Base-by-base conservation (phyloP, 371 early-diverging fungal species). In the Actinomortierella ambigua region DNA sequence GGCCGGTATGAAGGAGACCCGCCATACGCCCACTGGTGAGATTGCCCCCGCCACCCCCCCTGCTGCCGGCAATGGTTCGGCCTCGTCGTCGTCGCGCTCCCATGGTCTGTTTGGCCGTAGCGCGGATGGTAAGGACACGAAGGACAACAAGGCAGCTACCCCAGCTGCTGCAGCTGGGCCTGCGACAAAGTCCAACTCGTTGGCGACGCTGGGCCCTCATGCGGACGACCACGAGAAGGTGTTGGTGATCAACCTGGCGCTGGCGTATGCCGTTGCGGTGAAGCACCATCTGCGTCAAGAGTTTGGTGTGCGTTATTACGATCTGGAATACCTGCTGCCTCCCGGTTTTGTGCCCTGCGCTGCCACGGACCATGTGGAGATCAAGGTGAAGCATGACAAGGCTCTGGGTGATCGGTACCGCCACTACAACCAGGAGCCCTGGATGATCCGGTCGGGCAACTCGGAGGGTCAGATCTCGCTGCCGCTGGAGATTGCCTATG, bases 221-320 rank as follows among this genome's bases (percentile, higher is more conserved):
- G 34, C 50, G 0, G 59, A 78, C 26, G 85, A 87, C 42, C 76
- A 79, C 59, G 89, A 88, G 56, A 92, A 90, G 73, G 75, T 81
- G 64, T 78, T 84, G 17, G 85, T 86, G 55, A 85, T 92, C 80
- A 85, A 88, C 54, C 69, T 93, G 17, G 59, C 91, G 22, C 51
- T 91, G 18, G 93, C 92, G 2, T 92, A 81, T 64, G 85, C 85
- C 1, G 77, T 85, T 15, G 67, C 91, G 6, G 79, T 82, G 49
- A 92, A 92, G 69, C 90, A 92, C 68, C 86, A 93, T 65, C 54
- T 93, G 7, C 82, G 94, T 27, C 69, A 75, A 41, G 93, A 94
- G 61, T 77, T 76, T 29, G 90, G 90, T 11, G 60, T 77, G 57
- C 79, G 82, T 49, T 85, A 84, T 48, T 78, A 65, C 41, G 85